A percentile compares a stretch with the other conserved stretches of the same genome.
Conservation (phyloP, 257 asterid genomes). For the Rehmannia glutinosa region DNA sequence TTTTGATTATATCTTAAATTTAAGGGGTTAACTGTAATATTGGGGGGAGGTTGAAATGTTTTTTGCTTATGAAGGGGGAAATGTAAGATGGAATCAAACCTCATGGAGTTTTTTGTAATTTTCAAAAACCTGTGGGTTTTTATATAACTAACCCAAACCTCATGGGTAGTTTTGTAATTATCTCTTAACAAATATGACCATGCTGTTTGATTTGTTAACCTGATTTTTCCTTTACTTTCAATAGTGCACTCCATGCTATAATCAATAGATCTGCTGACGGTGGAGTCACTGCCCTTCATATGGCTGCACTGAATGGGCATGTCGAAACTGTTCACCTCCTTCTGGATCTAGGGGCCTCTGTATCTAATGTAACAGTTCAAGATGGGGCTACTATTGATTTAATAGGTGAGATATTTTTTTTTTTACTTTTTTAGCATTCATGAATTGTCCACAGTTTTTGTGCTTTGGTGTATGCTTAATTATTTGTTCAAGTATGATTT, state of each 20-base stretch:
- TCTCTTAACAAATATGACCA: neutral
- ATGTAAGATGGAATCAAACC: no score
- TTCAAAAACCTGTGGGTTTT: no score
- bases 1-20: no score
- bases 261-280: slow-evolving; percentile 84
- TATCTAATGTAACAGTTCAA: slow-evolving; percentile 44
- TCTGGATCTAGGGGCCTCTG: slow-evolving; percentile 78
- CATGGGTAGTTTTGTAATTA: neutral
- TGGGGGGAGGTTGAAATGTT: no score
- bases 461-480: no score
- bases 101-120: no score
- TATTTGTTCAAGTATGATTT: no score
- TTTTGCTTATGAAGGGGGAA: no score
- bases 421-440: neutral
- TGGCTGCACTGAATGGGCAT: slow-evolving; percentile 88
- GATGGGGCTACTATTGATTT: slow-evolving; percentile 82
- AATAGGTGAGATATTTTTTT: slow-evolving; percentile 39
- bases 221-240: neutral
- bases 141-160: no score
- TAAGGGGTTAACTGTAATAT: no score
- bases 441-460: no score
- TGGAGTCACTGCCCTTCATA: slow-evolving; percentile 86
- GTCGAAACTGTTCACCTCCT: slow-evolving; percentile 69
- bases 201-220: neutral
- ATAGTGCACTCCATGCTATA: slow-evolving; percentile 55